These are phyloP conservation scores for Pseudonitzschia multiseries DNA, from an alignment of 108 stramenopile species.

Conservation along the genomic window DNA sequence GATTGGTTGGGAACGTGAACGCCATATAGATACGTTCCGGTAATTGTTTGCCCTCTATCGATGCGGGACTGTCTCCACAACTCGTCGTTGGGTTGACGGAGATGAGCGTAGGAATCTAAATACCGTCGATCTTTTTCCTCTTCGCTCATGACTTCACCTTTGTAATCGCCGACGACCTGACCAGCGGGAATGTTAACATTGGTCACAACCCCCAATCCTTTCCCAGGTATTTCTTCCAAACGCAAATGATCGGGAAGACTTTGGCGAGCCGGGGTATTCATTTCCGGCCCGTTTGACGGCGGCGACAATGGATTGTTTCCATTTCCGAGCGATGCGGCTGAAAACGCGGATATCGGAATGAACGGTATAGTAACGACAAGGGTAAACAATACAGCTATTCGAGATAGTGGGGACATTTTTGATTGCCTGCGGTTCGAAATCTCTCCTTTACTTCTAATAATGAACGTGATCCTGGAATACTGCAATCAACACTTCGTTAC, in stretches of 20 bases:
- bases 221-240: conserved; percentile 30
- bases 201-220: conserved; percentile 38
- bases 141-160: conserved; percentile 41
- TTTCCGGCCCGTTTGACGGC: neutral
- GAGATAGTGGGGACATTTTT: neutral
- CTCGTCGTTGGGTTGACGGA: conserved; percentile 28
- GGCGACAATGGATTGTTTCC: neutral
- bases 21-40: conserved; percentile 49
- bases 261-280: conserved; percentile 42
- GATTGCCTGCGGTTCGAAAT: neutral
- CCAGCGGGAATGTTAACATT: conserved; percentile 15
- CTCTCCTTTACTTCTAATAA: too few relatives aligned
- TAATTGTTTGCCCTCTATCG: conserved; percentile 38
- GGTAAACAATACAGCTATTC: neutral
- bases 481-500: too few relatives aligned
- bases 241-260: conserved; percentile 37
- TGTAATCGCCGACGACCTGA: conserved; percentile 47
- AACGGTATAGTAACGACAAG: neutral
- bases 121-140: conserved; percentile 50
- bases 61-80: conserved; percentile 42
- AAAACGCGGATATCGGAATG: neutral
- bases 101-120: conserved; percentile 26
- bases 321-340: neutral
- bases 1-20: conserved; percentile 17
- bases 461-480: too few relatives aligned